Base-by-base conservation (phyloP, 345 rosid species). In the Eucalyptus cladocalyx region DNA sequence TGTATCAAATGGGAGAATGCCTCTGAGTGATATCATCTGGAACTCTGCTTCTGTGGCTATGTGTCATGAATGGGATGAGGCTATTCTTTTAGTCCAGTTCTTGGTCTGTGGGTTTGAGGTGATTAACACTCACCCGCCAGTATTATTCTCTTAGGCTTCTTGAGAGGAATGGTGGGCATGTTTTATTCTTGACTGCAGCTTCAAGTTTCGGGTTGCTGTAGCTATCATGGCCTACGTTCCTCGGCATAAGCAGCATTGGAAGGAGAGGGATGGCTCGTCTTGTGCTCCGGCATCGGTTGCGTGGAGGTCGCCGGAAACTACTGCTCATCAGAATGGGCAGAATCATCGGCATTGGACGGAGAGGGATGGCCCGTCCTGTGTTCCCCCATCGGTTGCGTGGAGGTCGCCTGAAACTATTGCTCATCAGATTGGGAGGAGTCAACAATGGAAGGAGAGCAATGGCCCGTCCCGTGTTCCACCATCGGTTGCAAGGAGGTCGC, bases 181-280 rank as follows among this genome's bases (percentile, higher is more conserved):
- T 19, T 10, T 72, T 18, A 19, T 72, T 37, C 43, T 37, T 19
- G 45, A 72, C 81, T 19, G 81, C 81, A 37, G 8, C 40, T 37
- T 37, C 6, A 9, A 37, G 45, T 72, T 83, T 49, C 30, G 14
- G 18, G 49, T 28, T 12, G 9, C n/a, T 42, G 16, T 37, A 48
- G 4, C 72, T 40, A 37, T 81, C 80, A 91, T 91, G 92, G 90
- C 92, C 37, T 89, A 91, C 80, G 86, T 91, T 81, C 90, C 92
- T 53, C 92, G 89, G 30, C 90, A 92, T 88, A 92, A 87, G 89
- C 92, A 7, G 15, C 9, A 4, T 30, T 62, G 72, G 72, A 30
- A 62, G 72, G 34, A 62, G 72, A 62, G 9, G 32, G 18, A 62
- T 62, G 34, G 72, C 72, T 32, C 72, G 4, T 13, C 17, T 26